Conservation (phyloP, 805 yeast species). For the Metschnikowia continentalis region DNA sequence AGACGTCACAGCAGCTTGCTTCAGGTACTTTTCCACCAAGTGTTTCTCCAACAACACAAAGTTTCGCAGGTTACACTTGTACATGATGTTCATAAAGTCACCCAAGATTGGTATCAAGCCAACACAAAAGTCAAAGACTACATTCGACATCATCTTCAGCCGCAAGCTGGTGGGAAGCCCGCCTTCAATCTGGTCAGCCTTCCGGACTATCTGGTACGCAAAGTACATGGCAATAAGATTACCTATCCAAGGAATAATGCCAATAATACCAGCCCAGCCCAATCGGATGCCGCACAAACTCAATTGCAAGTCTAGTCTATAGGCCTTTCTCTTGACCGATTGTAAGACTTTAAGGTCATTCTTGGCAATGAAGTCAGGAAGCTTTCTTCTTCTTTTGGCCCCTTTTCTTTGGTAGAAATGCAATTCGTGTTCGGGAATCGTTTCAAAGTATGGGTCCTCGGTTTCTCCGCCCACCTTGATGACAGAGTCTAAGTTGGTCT, state of each 20-base stretch:
- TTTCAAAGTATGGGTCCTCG: slow-evolving; percentile 39
- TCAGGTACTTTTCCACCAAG: slow-evolving; percentile 30
- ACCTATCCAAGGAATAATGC: slow-evolving; percentile 41
- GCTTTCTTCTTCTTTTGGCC: slow-evolving; percentile 34
- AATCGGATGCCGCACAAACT: slow-evolving; percentile 37
- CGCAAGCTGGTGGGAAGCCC: slow-evolving; percentile 32
- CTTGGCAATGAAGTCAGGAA: slow-evolving; percentile 33
- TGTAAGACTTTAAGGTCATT: slow-evolving; percentile 32
- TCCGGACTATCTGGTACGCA: slow-evolving; percentile 28
- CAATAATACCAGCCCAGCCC: slow-evolving; percentile 43
- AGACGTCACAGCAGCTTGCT: neutral
- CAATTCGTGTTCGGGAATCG: slow-evolving; percentile 36
- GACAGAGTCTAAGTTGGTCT: slow-evolving; percentile 28
- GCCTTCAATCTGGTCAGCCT: slow-evolving; percentile 34
- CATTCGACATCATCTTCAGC: slow-evolving; percentile 36
- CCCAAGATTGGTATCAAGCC: slow-evolving; percentile 31
- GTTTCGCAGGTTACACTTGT: slow-evolving; percentile 25
- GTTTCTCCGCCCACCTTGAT: slow-evolving; percentile 25
- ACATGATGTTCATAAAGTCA: slow-evolving; percentile 20
- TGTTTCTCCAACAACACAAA: slow-evolving; percentile 30
- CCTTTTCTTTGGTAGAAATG: slow-evolving; percentile 41
- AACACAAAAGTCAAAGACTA: slow-evolving; percentile 36
- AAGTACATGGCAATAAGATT: slow-evolving; percentile 28
- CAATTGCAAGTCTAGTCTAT: slow-evolving; percentile 37
- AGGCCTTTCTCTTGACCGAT: slow-evolving; percentile 35